These are phyloP conservation scores for Boletellus sp. DNA, from an alignment of 768 basidiomycete genomes.

Conservation along the genomic window DNA sequence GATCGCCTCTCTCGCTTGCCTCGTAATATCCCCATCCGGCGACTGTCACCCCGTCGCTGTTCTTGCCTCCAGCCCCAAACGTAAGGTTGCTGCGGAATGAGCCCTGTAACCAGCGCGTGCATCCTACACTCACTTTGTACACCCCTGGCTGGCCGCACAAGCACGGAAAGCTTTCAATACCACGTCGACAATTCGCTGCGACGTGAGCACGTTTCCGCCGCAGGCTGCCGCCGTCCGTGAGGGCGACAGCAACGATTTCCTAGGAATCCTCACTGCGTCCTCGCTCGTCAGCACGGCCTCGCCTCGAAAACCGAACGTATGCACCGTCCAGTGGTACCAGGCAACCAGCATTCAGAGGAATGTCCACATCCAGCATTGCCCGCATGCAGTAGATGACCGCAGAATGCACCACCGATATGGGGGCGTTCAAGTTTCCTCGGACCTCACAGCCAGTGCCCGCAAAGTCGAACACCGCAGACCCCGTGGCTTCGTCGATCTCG, in stretches of 20 bases:
- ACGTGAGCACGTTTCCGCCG: constrained; percentile 88
- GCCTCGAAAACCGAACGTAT: constrained; percentile 13
- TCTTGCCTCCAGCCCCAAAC: constrained; percentile 86
- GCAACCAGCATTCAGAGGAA: constrained; percentile 93
- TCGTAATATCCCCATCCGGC: constrained; percentile 92
- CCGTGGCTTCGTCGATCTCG: constrained; percentile 67
- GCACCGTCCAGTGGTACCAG: constrained; percentile 78
- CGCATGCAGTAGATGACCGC: constrained; percentile 90
- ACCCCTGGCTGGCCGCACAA: constrained; percentile 89
- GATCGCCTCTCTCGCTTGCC: constrained; percentile 32
- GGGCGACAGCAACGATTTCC: constrained; percentile 74
- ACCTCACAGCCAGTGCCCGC: constrained; percentile 80
- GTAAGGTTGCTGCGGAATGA: constrained; percentile 65
- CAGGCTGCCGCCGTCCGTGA: constrained; percentile 88
- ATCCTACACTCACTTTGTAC: constrained; percentile 66
- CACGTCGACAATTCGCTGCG: constrained; percentile 92
- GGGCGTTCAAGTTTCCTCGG: constrained; percentile 80
- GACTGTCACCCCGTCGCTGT: constrained; percentile 66
- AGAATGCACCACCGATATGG: constrained; percentile 82
- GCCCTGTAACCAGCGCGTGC: not conserved
- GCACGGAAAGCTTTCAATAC: constrained; percentile 91
- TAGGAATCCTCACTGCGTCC: constrained; percentile 67
- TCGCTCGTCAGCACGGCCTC: not conserved
- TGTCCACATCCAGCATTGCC: constrained; percentile 79
- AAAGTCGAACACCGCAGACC: constrained; percentile 85